Evolutionary conservation across 2,329 filamentous ascomycete genomes (phyloP).

Genomic region (Lachnellula willkommii): DNA sequence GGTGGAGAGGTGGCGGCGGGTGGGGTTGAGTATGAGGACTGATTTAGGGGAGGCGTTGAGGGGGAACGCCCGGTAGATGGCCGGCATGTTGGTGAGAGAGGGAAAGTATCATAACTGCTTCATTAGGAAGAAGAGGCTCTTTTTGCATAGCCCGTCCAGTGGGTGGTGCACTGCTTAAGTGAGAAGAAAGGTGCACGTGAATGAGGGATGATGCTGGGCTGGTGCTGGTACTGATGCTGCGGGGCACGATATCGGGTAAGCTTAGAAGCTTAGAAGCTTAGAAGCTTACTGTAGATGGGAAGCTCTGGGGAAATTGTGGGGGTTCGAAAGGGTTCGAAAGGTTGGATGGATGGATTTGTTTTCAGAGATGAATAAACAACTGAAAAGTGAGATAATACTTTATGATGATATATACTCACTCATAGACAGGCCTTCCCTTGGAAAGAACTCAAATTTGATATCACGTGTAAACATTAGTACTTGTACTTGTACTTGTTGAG

Average conservation of each 20-base stretch:
- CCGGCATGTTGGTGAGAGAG: slow-evolving; percentile 16
- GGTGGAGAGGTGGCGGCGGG: slow-evolving; percentile 11
- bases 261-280: background rate
- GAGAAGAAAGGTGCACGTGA: background rate
- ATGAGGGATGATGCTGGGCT: background rate
- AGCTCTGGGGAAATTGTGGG: background rate
- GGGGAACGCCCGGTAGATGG: slow-evolving; percentile 15
- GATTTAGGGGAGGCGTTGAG: background rate
- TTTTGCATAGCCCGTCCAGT: too few species aligned
- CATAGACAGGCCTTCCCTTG: background rate
- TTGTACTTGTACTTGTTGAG: too few species aligned
- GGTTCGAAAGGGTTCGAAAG: background rate
- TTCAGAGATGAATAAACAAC: too few species aligned
- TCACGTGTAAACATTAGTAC: too few species aligned
- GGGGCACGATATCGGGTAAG: background rate
- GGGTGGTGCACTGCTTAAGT: too few species aligned
- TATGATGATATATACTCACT: background rate
- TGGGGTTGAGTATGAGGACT: slow-evolving; percentile 3
- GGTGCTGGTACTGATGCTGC: background rate
- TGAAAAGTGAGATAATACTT: background rate
- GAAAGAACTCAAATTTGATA: background rate
- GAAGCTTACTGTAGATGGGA: background rate
- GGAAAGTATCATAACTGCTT: slow-evolving; percentile 19
- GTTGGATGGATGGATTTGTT: background rate
- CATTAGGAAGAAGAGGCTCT: background rate